Base-by-base conservation (phyloP, 768 basidiomycete species). In the Asterophora lycoperdoides region DNA sequence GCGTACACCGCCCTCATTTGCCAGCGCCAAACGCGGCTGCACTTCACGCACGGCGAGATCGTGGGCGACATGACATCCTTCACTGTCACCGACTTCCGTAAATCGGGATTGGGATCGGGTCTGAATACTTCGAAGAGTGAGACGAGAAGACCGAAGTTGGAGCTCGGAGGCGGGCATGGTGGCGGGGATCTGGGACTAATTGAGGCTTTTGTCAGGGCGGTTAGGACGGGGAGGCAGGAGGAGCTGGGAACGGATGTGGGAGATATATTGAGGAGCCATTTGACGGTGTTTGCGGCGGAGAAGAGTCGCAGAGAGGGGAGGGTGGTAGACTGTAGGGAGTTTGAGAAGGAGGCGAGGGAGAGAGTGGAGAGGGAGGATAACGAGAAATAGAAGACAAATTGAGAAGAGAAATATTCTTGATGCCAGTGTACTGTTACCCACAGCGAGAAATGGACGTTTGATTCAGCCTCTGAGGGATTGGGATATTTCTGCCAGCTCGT, bases 241-340 rank as follows among this genome's bases (percentile, higher is more conserved):
- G 49, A 76, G 23, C 73, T 93, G 28, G 84, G 81, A 28, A 88
- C 87, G 14, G 70, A 79, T 55, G 71, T 88, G 0, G 69, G 70
- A 7, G 88, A 91, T 44, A 78, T 90, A 14, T 65, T 93, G 49
- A 81, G 76, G 61, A 87, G 83, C 54, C 90, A 93, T 65, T 61
- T 94, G 58, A 83, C 86, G 1, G 89, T 92, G 29, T 93, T 94
- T 68, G 92, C 92, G 48, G 89, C 89, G 33, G 91, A 93, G 71
- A 72, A 78, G 51, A 87, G 88, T 55, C 72, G 90, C 54, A 74
- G 64, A 48, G 78, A 87, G 54, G 88, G 84, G 11, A 72, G 59
- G 8, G 81, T 92, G 9, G 77, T 93, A 1, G 78, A 89, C 61
- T 88, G 81, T 58, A 71, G 60, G 14, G 74, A 79, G 58, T 91